These are phyloP conservation scores for Neurospora africana DNA, from an alignment of 495 filamentous ascomycete genomes.

Conservation along the genomic window DNA sequence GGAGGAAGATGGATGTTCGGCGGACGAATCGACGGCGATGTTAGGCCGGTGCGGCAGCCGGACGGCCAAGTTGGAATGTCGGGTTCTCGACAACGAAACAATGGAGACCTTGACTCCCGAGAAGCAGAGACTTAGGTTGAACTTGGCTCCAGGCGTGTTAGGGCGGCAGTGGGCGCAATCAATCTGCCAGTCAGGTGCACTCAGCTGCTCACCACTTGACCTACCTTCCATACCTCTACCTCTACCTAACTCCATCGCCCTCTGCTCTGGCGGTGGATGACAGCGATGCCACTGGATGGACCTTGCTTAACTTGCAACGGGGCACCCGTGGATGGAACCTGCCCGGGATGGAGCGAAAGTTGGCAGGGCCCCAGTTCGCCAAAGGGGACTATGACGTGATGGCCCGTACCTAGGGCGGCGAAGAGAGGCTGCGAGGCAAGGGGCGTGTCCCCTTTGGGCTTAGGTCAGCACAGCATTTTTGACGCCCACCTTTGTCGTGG, in stretches of 20 bases:
- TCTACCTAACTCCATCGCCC: background rate
- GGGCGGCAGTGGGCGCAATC: background rate
- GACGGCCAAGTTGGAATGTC: background rate
- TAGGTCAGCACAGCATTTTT: background rate
- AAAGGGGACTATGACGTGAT: slow-evolving; percentile 24
- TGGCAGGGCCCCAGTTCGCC: slow-evolving; percentile 14
- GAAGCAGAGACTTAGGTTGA: background rate
- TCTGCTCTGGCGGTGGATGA: background rate
- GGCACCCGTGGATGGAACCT: background rate
- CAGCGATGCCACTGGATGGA: background rate
- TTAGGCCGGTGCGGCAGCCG: background rate
- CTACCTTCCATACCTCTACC: too few species aligned
- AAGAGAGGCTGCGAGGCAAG: slow-evolving; percentile 4
- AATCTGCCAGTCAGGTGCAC: background rate
- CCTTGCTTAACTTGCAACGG: background rate
- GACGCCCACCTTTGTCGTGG: background rate
- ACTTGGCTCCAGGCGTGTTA: background rate
- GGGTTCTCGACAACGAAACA: background rate
- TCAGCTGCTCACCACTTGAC: background rate
- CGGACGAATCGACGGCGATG: background rate
- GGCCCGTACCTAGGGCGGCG: slow-evolving; percentile 2
- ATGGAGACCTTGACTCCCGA: background rate
- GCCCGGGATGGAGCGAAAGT: slow-evolving; percentile 8
- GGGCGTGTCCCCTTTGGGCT: background rate
- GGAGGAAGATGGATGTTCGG: background rate